Evolutionary conservation across 176 grass and related monocot species (phyloP).

Genomic region (Aechmea fasciata): DNA sequence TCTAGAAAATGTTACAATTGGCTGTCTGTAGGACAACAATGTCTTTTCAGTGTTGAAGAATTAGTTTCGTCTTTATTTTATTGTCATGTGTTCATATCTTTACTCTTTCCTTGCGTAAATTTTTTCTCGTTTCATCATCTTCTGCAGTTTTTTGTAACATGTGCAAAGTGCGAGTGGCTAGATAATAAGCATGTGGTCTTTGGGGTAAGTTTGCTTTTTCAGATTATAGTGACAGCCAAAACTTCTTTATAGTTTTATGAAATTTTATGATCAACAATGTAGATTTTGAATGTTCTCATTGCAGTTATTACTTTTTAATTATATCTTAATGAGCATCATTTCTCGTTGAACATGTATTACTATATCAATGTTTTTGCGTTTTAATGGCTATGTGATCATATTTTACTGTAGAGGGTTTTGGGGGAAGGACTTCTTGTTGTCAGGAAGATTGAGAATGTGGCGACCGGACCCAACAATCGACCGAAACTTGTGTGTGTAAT

Average conservation of each 20-base stretch:
- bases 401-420: constrained; percentile 54
- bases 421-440: constrained; percentile 71
- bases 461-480: constrained; percentile 80
- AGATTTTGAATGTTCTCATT: no score
- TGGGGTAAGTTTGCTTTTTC: constrained; percentile 50
- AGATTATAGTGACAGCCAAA: not conserved
- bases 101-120: constrained; percentile 1
- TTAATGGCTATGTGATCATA: not conserved
- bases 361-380: not conserved
- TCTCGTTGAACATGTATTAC: not conserved
- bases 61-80: not conserved
- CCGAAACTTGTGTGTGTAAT: constrained; percentile 79
- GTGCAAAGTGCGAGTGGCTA: constrained; percentile 98
- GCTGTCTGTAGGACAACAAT: not conserved
- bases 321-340: not conserved
- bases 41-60: constrained; percentile 1
- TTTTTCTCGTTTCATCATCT: constrained; percentile 15
- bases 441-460: constrained; percentile 86
- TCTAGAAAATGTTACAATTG: not conserved
- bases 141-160: constrained; percentile 86
- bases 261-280: no score
- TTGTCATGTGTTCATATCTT: constrained; percentile 4
- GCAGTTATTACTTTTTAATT: no score
- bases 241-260: no score
- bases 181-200: constrained; percentile 98